These are phyloP conservation scores for Mikania micrantha DNA, from an alignment of 129 eudicot species.

Conservation along the genomic window DNA sequence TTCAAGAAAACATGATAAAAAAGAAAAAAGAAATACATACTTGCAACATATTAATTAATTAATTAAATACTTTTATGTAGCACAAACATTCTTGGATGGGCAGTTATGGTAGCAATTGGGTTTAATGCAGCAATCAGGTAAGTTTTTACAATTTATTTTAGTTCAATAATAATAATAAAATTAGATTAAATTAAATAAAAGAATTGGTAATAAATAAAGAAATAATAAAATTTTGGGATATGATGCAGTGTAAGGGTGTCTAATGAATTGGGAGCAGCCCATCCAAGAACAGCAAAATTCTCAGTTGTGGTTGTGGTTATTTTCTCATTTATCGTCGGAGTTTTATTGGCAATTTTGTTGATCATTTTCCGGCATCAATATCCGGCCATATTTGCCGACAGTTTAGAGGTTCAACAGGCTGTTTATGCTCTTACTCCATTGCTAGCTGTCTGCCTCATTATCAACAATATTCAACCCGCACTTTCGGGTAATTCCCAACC, in stretches of 20 bases:
- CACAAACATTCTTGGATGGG: slow-evolving; percentile 51
- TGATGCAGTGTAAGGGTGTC: slow-evolving; percentile 42
- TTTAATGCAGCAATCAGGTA: slow-evolving; percentile 53
- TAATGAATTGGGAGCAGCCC: slow-evolving; percentile 48
- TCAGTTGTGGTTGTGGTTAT: slow-evolving; percentile 33
- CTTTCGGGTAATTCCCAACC: no score
- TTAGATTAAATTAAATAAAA: not conserved
- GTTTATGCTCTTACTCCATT: slow-evolving; percentile 43
- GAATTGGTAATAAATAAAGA: not conserved
- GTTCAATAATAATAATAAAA: not conserved
- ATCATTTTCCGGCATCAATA: slow-evolving; percentile 24
- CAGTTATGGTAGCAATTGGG: slow-evolving; percentile 42
- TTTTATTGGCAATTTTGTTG: slow-evolving; percentile 20
- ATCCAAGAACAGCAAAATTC: slow-evolving; percentile 47
- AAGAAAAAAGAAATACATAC: no score
- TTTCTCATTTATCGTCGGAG: slow-evolving; percentile 23
- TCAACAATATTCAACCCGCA: slow-evolving; percentile 40
- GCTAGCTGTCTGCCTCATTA: slow-evolving; percentile 28
- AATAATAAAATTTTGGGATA: not conserved
- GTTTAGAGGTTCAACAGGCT: slow-evolving; percentile 24
- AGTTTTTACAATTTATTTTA: not conserved
- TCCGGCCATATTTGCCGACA: slow-evolving; percentile 34
- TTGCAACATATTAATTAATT: not conserved
- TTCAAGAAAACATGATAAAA: no score
- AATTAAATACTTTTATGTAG: slow-evolving; percentile 16